A percentile compares a stretch with the other conserved stretches of the same genome.
Evolutionary conservation across 441 rosid genomes (phyloP).

Genomic region (Raphanus hybrid): DNA sequence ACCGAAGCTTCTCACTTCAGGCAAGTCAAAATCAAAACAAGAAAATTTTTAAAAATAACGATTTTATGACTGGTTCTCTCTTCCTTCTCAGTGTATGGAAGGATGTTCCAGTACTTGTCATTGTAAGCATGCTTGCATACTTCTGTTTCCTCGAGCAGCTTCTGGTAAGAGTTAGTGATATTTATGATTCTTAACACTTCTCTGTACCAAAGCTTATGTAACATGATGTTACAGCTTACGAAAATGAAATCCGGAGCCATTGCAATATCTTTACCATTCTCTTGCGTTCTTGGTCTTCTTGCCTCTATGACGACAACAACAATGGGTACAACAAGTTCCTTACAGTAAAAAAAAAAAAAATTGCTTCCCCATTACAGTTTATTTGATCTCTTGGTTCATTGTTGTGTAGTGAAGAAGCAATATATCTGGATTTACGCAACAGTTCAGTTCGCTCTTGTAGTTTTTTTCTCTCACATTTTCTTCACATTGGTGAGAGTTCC

Average conservation of each 20-base stretch:
- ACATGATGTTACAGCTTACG: conserved; percentile 51
- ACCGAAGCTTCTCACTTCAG: background rate
- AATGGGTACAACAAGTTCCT: conserved; percentile 64
- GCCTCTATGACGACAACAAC: conserved; percentile 94
- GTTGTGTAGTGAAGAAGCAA: conserved; percentile 60
- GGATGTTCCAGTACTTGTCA: conserved; percentile 89
- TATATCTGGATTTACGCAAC: conserved; percentile 81
- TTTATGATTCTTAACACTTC: conserved; percentile 52
- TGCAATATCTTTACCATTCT: conserved; percentile 94
- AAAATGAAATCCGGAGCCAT: conserved; percentile 91
- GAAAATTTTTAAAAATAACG: too few relatives aligned
- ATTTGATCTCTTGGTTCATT: conserved; percentile 15
- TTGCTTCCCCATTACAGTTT: background rate
- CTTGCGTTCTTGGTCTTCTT: conserved; percentile 87
- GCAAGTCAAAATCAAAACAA: too few relatives aligned
- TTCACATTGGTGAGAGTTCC: conserved; percentile 65
- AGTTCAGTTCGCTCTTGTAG: conserved; percentile 73
- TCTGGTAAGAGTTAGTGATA: conserved; percentile 67
- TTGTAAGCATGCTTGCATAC: conserved; percentile 94
- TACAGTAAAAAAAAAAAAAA: background rate
- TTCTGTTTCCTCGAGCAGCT: conserved; percentile 98
- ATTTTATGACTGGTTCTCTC: background rate
- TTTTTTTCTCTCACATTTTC: conserved; percentile 77
- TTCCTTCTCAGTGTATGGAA: conserved; percentile 77
- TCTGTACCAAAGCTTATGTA: conserved; percentile 19